A percentile compares a stretch with the other conserved stretches of the same genome.
These are phyloP conservation scores for Schwanniomyces etchellsii DNA, from an alignment of 1,139 yeast genomes.

Conservation along the genomic window DNA sequence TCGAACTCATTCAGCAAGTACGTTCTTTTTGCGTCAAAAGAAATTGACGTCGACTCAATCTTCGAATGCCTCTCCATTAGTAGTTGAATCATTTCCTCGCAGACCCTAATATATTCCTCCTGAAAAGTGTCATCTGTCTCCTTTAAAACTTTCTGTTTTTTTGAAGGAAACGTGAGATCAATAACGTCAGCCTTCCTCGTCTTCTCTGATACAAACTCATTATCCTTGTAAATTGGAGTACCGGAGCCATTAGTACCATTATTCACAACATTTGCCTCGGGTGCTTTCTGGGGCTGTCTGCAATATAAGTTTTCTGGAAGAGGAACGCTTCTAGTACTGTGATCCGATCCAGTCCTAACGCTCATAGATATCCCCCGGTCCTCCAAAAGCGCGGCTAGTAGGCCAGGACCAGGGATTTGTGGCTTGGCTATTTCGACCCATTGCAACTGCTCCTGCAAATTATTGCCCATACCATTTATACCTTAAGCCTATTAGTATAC, in stretches of 20 bases:
- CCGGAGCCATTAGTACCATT: not conserved
- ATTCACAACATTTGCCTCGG: not conserved
- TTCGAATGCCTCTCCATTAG: slow-evolving; percentile 21
- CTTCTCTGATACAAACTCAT: not conserved
- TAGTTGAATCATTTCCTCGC: slow-evolving; percentile 21
- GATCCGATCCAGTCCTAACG: too few species aligned
- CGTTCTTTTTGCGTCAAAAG: slow-evolving; percentile 26
- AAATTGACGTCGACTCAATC: slow-evolving; percentile 31
- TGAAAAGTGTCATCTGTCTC: slow-evolving; percentile 3
- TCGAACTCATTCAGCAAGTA: slow-evolving; percentile 18
- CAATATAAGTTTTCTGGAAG: too few species aligned
- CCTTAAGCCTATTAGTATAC: too few species aligned
- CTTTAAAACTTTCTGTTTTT: slow-evolving; percentile 3
- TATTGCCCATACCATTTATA: slow-evolving; percentile 13
- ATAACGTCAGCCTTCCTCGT: slow-evolving; percentile 2
- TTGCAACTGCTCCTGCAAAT: slow-evolving; percentile 12
- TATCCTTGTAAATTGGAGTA: not conserved
- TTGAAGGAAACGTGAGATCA: slow-evolving; percentile 1
- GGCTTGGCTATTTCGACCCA: slow-evolving; percentile 14
- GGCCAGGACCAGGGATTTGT: slow-evolving; percentile 8
- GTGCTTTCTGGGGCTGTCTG: too few species aligned
- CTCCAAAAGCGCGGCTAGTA: slow-evolving; percentile 3
- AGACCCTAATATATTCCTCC: slow-evolving; percentile 9
- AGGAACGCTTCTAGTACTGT: too few species aligned
- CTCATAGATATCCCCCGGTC: too few species aligned